A percentile compares a stretch with the other conserved stretches of the same genome.
phyloP scores from a whole-genome alignment of 75 land plant species.

The Pseudotsuga menziesii region DNA sequence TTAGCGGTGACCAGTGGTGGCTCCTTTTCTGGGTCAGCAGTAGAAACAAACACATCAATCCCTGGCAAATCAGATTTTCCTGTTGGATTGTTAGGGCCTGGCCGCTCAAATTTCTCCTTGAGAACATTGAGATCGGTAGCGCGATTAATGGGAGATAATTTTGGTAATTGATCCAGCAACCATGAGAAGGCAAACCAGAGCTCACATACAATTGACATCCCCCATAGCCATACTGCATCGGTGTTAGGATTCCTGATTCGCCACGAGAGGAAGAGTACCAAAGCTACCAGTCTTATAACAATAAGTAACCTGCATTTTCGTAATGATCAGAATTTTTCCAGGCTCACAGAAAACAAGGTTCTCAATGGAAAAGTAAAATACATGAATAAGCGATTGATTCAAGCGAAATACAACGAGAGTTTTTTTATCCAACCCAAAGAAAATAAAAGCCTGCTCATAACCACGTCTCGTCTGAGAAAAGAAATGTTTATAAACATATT shows the following conservation, averaged over 20 bases:
- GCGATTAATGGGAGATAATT: constrained; percentile 73
- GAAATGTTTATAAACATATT: not conserved
- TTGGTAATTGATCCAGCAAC: constrained; percentile 84
- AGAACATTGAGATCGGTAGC: constrained; percentile 65
- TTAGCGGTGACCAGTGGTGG: constrained; percentile 88
- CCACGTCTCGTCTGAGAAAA: too few relatives aligned
- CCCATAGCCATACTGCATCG: constrained; percentile 95
- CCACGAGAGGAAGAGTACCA: constrained; percentile 70
- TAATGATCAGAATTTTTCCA: not conserved
- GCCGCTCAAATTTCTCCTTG: constrained; percentile 65
- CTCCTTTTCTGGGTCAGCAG: constrained; percentile 93
- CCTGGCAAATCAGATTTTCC: constrained; percentile 93
- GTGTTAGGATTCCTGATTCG: constrained; percentile 63
- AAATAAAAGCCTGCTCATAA: constrained; percentile 37
- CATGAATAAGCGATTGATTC: constrained; percentile 18
- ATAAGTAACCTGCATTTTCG: constrained; percentile 46
- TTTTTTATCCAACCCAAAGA: constrained; percentile 40
- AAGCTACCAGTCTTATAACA: constrained; percentile 41
- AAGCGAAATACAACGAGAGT: constrained; percentile 46
- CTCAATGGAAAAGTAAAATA: not conserved
- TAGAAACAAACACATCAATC: constrained; percentile 63
- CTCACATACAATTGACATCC: constrained; percentile 82
- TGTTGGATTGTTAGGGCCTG: constrained; percentile 55
- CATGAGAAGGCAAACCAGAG: constrained; percentile 97
- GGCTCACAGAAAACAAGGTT: not conserved